Percentiles rank a stretch among this genome's conserved stretches.
Conservation (phyloP, 345 rosid species). For the Corymbia maculata region DNA sequence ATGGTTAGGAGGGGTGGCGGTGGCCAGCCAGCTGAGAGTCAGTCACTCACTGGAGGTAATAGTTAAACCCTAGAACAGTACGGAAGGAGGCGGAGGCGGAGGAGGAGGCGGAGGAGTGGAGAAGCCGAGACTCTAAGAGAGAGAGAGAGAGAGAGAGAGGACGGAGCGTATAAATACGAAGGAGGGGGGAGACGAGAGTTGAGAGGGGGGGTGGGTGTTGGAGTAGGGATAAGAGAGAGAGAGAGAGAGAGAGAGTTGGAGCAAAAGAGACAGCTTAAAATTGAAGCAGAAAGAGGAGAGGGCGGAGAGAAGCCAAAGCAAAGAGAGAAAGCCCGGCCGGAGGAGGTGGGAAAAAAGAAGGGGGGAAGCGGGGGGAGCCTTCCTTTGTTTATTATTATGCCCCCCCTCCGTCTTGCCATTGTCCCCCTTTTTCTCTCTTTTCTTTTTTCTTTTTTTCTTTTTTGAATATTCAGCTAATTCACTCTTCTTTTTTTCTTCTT, state of each 20-base stretch:
- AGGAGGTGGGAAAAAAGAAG: too few species aligned
- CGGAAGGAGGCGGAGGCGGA: not conserved
- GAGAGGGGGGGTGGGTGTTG: not conserved
- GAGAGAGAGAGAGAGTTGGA: not conserved
- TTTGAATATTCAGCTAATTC: not conserved
- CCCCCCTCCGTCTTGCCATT: too few species aligned
- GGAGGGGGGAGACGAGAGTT: not conserved
- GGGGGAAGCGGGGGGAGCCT: not conserved
- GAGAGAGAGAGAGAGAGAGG: slow-evolving; percentile 3
- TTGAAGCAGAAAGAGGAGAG: slow-evolving; percentile 46
- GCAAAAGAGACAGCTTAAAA: slow-evolving; percentile 60
- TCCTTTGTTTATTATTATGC: not conserved
- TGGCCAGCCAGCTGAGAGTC: not conserved
- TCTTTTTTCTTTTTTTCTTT: not conserved
- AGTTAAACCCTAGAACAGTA: slow-evolving; percentile 4
- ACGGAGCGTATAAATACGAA: not conserved
- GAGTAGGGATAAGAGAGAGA: not conserved
- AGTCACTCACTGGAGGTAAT: not conserved
- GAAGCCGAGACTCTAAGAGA: slow-evolving; percentile 3
- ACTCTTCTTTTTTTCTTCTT: not conserved
- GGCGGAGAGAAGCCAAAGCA: not conserved
- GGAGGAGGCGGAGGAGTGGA: not conserved
- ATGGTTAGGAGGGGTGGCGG: slow-evolving; percentile 8
- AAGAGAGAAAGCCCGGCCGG: not conserved
- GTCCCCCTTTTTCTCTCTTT: not conserved